Conservation (phyloP, 2,329 filamentous ascomycete genomes). For the Cladobotryum protrusum region DNA sequence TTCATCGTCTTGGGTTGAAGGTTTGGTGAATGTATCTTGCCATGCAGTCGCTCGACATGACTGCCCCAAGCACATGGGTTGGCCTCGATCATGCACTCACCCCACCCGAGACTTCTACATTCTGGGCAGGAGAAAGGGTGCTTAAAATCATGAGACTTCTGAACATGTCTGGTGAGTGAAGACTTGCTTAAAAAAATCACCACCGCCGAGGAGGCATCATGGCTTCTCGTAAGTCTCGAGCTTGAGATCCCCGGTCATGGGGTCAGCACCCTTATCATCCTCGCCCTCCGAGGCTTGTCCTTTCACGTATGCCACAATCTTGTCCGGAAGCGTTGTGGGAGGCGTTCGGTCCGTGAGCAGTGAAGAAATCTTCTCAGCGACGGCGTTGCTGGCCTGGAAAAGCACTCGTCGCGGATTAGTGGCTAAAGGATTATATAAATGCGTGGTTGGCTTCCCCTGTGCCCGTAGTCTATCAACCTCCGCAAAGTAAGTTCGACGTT, state of each 20-base stretch:
- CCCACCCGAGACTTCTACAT: neutral
- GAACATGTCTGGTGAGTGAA: slow-evolving; percentile 3
- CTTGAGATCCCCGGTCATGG: neutral
- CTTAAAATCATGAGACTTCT: neutral
- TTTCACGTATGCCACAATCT: neutral
- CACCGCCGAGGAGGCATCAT: neutral
- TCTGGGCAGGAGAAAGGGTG: slow-evolving; percentile 2
- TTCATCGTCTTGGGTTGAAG: neutral
- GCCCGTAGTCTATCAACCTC: slow-evolving; percentile 1
- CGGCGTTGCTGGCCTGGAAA: neutral
- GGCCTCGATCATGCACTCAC: neutral
- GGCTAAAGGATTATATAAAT: slow-evolving; percentile 3
- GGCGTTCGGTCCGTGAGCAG: neutral
- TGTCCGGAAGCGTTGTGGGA: slow-evolving; percentile 1
- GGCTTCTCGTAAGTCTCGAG: neutral
- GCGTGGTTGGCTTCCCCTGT: neutral
- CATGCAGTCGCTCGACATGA: neutral
- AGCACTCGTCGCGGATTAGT: slow-evolving; percentile 2
- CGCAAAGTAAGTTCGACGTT: too few relatives aligned
- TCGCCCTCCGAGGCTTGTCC: neutral
- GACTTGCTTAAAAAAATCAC: neutral
- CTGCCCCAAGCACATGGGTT: slow-evolving; percentile 1
- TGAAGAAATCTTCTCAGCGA: neutral
- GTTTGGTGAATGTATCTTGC: neutral
- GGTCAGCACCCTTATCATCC: neutral